Conservation (phyloP, 352 stramenopile genomes). For the Pythium plurisporium region DNA sequence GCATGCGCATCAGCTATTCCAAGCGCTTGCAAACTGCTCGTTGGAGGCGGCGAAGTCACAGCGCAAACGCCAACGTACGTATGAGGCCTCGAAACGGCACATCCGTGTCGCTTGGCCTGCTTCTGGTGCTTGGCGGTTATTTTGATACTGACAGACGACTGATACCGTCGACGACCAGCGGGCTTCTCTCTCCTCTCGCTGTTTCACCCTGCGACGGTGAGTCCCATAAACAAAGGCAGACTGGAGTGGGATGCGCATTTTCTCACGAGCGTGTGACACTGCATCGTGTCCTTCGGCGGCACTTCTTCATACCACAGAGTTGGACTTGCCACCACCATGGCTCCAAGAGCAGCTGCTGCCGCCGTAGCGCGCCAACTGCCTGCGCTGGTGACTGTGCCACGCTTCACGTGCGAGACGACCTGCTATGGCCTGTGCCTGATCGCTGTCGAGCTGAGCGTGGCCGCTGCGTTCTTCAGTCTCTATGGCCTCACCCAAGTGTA, state of each 20-base stretch:
- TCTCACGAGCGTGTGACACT: slow-evolving; percentile 1
- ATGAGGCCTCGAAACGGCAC: neutral
- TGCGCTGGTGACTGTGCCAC: slow-evolving; percentile 28
- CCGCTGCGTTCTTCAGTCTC: slow-evolving; percentile 35
- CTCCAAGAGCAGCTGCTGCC: neutral
- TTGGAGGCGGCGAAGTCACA: neutral
- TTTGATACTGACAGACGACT: neutral
- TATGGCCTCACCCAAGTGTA: slow-evolving; percentile 37
- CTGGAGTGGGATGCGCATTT: neutral
- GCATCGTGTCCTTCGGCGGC: neutral
- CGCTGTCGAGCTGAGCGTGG: slow-evolving; percentile 36
- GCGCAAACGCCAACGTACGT: neutral
- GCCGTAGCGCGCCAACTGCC: neutral
- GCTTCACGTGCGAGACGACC: slow-evolving; percentile 45
- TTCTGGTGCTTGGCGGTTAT: neutral
- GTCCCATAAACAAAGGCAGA: no score
- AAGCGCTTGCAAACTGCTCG: no score
- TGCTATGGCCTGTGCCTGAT: slow-evolving; percentile 34
- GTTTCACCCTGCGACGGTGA: neutral
- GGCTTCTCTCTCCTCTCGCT: neutral
- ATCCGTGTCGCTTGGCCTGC: neutral
- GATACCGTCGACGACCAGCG: neutral
- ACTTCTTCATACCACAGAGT: neutral
- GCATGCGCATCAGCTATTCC: no score
- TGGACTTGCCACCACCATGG: neutral